Base-by-base conservation (phyloP, 2,329 filamentous ascomycete genomes). In the Dichotomopilus funicola region DNA sequence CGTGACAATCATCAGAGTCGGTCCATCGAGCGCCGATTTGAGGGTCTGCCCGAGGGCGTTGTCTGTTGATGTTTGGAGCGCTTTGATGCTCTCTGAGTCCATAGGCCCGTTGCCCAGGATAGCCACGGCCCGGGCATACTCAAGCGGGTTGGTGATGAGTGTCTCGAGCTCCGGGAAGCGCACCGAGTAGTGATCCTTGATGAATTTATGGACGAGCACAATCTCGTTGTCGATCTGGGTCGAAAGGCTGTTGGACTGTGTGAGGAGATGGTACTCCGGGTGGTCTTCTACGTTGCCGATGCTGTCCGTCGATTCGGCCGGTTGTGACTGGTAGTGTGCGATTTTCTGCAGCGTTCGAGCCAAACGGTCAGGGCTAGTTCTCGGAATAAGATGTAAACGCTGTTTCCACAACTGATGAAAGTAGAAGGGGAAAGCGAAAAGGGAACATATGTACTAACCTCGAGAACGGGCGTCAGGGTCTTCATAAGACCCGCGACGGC, bases 171-270 rank as follows among this genome's bases (percentile, higher is more conserved):
- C 92, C 0, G 94, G 92, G 66, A 97, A 99, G 58, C 92, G 84
- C 13, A 88, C 80, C 8, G 91, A 96, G 74, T 99, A 99, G 72
- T 96, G 90, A 66, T 99, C 94, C 66, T 92, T 84, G 57, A 96
- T 90, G 71, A 90, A 95, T 73, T 99, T 99, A 78, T 99, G 94
- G 27, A 97, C 89, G 6, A 94, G 81, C 37, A 88, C 88, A 46
- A 97, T 88, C 71, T 97, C 92, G 67, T 89, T 89, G 63, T 96
- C 91, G 63, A 97, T 96, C 60, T 88, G 87, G 5, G 92, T 95
- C 0, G 94, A 95, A 6, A 95, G 79, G 31, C 86, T 88, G 68
- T 96, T 96, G 12, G 91, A 91, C 68, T 94, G 86, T 37, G 89
- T 95, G 56, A 96, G 75, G 38, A 96, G 82, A 70, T 89, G 85